A percentile compares a stretch with the other conserved stretches of the same genome.
Conservation (phyloP, 2,329 filamentous ascomycete species). For the Alternaria triticina region DNA sequence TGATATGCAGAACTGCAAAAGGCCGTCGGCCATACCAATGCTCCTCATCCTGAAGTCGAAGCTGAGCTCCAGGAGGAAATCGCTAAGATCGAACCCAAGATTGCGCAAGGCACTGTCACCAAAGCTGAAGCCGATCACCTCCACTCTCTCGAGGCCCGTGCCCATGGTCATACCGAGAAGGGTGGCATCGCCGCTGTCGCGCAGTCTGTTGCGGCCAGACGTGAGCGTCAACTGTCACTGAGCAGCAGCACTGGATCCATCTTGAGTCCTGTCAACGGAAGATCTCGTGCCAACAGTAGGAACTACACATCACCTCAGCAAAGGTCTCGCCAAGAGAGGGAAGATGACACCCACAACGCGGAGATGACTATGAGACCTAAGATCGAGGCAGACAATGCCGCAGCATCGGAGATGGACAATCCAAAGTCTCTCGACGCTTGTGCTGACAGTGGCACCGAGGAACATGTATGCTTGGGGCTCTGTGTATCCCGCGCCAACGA, state of each 20-base stretch:
- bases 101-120: slow-evolving; percentile 43
- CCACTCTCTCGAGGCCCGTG: slow-evolving; percentile 51
- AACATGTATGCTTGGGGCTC: slow-evolving; percentile 18
- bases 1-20: slow-evolving; percentile 37
- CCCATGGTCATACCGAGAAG: slow-evolving; percentile 43
- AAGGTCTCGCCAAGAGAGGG: slow-evolving; percentile 40
- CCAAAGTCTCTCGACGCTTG: slow-evolving; percentile 40
- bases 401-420: slow-evolving; percentile 40
- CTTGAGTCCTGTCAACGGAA: not conserved
- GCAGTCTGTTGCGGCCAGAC: slow-evolving; percentile 47
- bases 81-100: slow-evolving; percentile 41
- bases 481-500: not conserved
- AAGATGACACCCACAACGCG: slow-evolving; percentile 39
- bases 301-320: slow-evolving; percentile 23
- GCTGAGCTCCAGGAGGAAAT: slow-evolving; percentile 37
- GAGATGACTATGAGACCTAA: slow-evolving; percentile 39
- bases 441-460: slow-evolving; percentile 39
- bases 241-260: slow-evolving; percentile 13
- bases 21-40: slow-evolving; percentile 30
- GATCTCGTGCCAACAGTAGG: slow-evolving; percentile 19
- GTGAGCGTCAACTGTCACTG: slow-evolving; percentile 28
- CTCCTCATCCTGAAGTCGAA: slow-evolving; percentile 40
- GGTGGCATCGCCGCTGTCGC: slow-evolving; percentile 48
- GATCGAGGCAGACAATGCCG: slow-evolving; percentile 43
- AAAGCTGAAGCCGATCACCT: slow-evolving; percentile 50